Percentiles rank a stretch among this genome's conserved stretches.
These are phyloP conservation scores for Penicillium tannophilum DNA, from an alignment of 495 filamentous ascomycete genomes.

Conservation along the genomic window DNA sequence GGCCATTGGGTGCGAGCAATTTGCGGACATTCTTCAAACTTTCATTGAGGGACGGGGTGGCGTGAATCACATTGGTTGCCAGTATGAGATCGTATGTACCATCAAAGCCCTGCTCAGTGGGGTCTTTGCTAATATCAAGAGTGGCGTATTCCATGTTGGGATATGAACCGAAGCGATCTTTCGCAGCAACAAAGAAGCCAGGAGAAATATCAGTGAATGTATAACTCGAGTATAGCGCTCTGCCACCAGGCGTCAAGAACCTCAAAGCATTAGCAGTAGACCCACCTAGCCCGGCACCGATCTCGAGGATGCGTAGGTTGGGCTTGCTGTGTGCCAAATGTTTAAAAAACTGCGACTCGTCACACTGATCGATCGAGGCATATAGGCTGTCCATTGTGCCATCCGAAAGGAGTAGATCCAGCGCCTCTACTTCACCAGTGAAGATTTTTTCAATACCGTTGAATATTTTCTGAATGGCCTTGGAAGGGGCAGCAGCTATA, in stretches of 20 bases:
- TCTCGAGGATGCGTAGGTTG: constrained; percentile 45
- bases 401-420: constrained; percentile 35
- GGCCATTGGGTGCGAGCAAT: constrained; percentile 27
- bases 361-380: constrained; percentile 20
- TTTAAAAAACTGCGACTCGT: constrained; percentile 22
- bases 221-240: constrained; percentile 23
- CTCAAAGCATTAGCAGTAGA: constrained; percentile 36
- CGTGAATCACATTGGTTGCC: constrained; percentile 55
- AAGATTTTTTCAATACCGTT: constrained; percentile 22
- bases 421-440: constrained; percentile 19
- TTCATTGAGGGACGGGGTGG: constrained; percentile 39
- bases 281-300: constrained; percentile 49
- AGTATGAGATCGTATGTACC: constrained; percentile 54
- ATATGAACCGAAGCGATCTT: constrained; percentile 6
- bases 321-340: constrained; percentile 43
- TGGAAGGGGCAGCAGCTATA: neutral
- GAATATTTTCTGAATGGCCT: neutral
- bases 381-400: constrained; percentile 34
- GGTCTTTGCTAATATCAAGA: constrained; percentile 45
- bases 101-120: constrained; percentile 50
- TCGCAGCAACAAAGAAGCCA: constrained; percentile 45
- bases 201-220: constrained; percentile 46
- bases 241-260: constrained; percentile 11
- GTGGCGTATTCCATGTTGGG: constrained; percentile 30
- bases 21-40: constrained; percentile 43